Evolutionary conservation across 345 rosid species (phyloP), one percentile per base, ranked within the genome.

Genomic region (Citrus unshiu): DNA sequence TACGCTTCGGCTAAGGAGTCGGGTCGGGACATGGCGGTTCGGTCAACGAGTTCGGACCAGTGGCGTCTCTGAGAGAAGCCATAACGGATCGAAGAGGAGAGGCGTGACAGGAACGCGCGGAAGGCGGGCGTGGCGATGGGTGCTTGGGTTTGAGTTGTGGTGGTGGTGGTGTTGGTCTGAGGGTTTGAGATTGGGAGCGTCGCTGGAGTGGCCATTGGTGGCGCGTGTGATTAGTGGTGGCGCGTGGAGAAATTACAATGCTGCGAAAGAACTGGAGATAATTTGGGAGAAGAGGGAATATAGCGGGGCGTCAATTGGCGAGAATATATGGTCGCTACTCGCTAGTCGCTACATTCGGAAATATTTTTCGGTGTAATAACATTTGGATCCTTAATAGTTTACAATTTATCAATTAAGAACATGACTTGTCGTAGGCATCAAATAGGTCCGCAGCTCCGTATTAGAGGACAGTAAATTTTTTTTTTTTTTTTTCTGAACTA

Each of bases 21-120:
- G 9, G 97, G 97, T 1, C 92, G 82, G 51, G 91, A 68, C 84
- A 92, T 69, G 65, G 93, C 83, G 9, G 86, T 63, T 7, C 97
- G 88, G 82, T 93, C 97, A 30, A 90, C 63, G 46, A 93, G 90
- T 67, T 93, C 98, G 51, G 71, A 70, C 97, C 97, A 92, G 1
- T 97, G 97, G 12, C 95, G 98, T 71, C 98, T 91, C 77, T 88
- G 93, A 8, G 98, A 92, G 78, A 93, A 79, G 65, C 91, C 91
- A 1, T 81, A 87, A 30, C 97, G 93, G 92, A 89, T 81, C 68
- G 93, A 92, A 64, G 92, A 78, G 40, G 93, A 78, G 81, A 94
- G 85, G 30, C 94, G 95, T 6, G 95, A 85, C 85, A 91, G 59
- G 90, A 92, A 92, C 21, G 86, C 70, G 22, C 95, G 95, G 83